Evolutionary conservation across 2,329 filamentous ascomycete species (phyloP), one percentile per base, ranked within the genome.

Genomic region (Chaetoscypha palmicola): DNA sequence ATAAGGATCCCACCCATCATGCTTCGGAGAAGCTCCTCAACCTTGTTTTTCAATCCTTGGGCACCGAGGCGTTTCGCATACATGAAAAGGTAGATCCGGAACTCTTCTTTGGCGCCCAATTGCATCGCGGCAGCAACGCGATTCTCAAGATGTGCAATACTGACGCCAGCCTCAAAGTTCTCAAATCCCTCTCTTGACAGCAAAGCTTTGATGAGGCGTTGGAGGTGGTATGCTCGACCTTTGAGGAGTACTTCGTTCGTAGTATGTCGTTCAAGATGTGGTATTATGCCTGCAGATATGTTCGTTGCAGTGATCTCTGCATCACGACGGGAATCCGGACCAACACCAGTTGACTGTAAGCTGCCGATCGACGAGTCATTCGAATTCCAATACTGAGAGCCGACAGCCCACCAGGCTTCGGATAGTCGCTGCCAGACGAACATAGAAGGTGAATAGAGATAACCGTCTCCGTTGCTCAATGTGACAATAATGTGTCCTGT

Each of bases 311-410:
- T 68, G 7, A 69, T 60, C 41, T 74, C 66, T 7, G 69, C 66
- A 41, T 69, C 66, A 55, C 63, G 46, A 69, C 70, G 23, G 7
- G 69, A 66, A 31, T 71, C 70, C 2, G 79, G 71, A 0, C 82
- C 79, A 5, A 82, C 74, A 8, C 80, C 79, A 1, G 80, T 82
- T 2, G 86, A 80, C 52, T 88, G 81, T 28, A 95, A 66, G 39
- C 89, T 86, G 37, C 85, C 82, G 41, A 95, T 80, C 0, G 89
- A 89, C 1, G 88, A 89, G 58, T 96, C 92, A 41, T 89, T 94
- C 1, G 89, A 94, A 64, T 98, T 97, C 94, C 92, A 98, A 64
- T 98, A 98, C 62, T 98, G 92, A 55, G 87, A 94, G 14, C 90
- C 90, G 0, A 97, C 89, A 0, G 91, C 91, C 89, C 92, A 98